Percentiles rank a stretch among this genome's conserved stretches.
Evolutionary conservation across 495 filamentous ascomycete genomes (phyloP).

Genomic region (Neurospora cerealis): DNA sequence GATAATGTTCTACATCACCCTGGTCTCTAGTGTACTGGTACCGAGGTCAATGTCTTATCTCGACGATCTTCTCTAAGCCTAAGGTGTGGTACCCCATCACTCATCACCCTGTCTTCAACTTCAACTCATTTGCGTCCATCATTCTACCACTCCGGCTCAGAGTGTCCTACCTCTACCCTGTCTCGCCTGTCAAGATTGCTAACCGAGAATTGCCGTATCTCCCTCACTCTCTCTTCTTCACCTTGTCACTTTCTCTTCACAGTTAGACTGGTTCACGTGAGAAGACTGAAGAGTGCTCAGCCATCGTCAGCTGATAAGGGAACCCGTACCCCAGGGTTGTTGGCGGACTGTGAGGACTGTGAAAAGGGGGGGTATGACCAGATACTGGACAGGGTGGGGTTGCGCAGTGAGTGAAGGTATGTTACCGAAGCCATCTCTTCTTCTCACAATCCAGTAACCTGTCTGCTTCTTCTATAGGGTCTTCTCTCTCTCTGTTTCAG

Average conservation of each 20-base stretch:
- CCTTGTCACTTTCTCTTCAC: background rate
- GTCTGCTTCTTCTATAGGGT: background rate
- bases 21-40: background rate
- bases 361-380: background rate
- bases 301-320: background rate
- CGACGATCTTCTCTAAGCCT: background rate
- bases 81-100: background rate
- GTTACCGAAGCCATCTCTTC: too few relatives aligned
- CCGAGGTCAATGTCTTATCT: background rate
- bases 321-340: background rate
- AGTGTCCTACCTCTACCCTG: too few relatives aligned
- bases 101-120: background rate
- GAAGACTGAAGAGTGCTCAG: background rate
- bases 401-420: background rate
- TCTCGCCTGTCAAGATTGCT: too few relatives aligned
- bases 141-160: too few relatives aligned
- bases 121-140: background rate
- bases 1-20: background rate
- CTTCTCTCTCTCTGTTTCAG: background rate
- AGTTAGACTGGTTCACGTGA: background rate
- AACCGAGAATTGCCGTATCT: background rate
- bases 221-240: background rate
- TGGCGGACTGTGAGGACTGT: background rate
- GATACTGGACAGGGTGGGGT: background rate
- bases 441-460: background rate